These are phyloP conservation scores for Gautieria morchelliformis DNA, from an alignment of 768 basidiomycete species.

Conservation along the genomic window DNA sequence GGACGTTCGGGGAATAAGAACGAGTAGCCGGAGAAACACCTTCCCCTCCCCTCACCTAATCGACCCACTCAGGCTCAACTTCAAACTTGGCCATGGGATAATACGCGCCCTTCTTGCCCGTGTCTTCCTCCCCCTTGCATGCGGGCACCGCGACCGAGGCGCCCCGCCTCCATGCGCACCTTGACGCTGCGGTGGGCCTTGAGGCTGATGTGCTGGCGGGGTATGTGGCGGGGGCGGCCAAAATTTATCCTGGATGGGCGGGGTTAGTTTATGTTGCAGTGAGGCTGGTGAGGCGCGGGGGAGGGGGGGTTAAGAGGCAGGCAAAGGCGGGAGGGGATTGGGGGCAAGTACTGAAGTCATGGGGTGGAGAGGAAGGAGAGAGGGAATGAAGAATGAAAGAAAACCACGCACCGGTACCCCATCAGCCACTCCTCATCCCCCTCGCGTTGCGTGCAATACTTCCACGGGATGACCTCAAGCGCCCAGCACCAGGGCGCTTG, in stretches of 20 bases:
- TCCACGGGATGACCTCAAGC: constrained; percentile 43
- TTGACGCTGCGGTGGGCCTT: constrained; percentile 40
- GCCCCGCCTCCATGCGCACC: constrained; percentile 16
- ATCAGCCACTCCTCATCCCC: constrained; percentile 8
- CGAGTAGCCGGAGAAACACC: too few species aligned
- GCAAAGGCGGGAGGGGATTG: too few species aligned
- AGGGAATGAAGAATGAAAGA: too few species aligned
- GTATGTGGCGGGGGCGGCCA: constrained; percentile 3
- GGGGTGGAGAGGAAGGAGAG: too few species aligned
- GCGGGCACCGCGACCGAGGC: neutral
- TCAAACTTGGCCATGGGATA: constrained; percentile 20
- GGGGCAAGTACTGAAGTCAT: too few species aligned
- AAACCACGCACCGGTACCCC: neutral
- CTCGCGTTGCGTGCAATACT: constrained; percentile 13
- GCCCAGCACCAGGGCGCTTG: constrained; percentile 49
- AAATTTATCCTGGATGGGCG: constrained; percentile 2
- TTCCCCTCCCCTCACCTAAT: neutral
- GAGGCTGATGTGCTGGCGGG: constrained; percentile 23
- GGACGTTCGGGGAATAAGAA: too few species aligned
- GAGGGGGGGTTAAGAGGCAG: too few species aligned
- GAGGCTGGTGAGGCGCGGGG: too few species aligned
- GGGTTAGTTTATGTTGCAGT: too few species aligned
- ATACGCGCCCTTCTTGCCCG: constrained; percentile 12
- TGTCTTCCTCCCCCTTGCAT: too few species aligned
- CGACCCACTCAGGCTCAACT: constrained; percentile 5